phyloP scores from a whole-genome alignment of 176 grass and related monocot genomes.

The Lolium perenne region DNA sequence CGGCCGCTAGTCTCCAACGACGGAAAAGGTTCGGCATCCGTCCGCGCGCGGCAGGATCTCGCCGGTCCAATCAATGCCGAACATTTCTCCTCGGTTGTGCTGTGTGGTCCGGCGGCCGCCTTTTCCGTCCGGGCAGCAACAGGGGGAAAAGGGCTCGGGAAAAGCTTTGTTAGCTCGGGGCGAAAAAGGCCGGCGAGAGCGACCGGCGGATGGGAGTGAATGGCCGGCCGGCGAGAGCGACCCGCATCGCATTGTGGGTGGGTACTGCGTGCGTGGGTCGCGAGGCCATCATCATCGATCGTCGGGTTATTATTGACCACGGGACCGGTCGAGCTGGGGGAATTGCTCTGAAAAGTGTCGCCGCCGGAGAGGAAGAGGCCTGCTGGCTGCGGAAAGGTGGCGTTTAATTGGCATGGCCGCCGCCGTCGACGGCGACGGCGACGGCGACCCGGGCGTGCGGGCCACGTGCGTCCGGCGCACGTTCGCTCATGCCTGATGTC shows the following conservation, averaged over 20 bases:
- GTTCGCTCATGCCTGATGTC: slow-evolving; percentile 23
- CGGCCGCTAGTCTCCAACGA: neutral
- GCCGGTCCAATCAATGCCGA: neutral
- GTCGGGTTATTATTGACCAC: neutral
- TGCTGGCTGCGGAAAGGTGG: neutral
- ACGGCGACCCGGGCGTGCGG: neutral
- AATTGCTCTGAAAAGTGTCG: neutral
- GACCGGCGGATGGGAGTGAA: slow-evolving; percentile 20
- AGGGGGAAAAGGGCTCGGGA: neutral
- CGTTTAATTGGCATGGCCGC: slow-evolving; percentile 23
- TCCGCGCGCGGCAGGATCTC: neutral
- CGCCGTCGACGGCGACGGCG: neutral
- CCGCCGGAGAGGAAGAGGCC: too few species aligned
- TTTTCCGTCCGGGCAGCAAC: neutral
- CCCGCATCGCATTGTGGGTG: too few species aligned
- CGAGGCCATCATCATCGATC: neutral
- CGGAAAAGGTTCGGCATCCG: neutral
- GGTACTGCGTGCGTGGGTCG: neutral
- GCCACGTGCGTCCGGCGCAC: neutral
- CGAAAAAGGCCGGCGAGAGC: slow-evolving; percentile 12
- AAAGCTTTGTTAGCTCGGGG: neutral
- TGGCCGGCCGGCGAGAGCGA: slow-evolving; percentile 35
- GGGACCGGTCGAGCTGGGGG: neutral
- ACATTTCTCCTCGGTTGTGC: neutral
- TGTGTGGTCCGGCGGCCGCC: neutral